Evolutionary conservation across 1,284 basidiomycete species (phyloP), one percentile per base, ranked within the genome.

Genomic region (Dichomitus squalens): DNA sequence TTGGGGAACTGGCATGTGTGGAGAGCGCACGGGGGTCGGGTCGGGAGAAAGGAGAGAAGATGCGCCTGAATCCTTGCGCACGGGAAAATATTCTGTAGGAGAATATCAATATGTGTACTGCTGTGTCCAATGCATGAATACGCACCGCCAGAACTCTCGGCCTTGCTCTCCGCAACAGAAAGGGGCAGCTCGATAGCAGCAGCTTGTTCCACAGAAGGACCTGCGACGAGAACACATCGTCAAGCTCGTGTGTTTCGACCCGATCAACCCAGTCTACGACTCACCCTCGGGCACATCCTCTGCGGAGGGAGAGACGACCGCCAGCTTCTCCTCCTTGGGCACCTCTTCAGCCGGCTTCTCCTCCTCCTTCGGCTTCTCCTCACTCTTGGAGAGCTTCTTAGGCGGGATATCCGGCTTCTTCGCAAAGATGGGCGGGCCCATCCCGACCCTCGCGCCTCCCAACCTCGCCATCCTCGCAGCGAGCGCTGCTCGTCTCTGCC

Each of bases 391-490:
- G 11, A 72, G 61, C 60, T 75, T 81, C 74, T 79, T 85, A 65
- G 72, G 71, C 52, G 66, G 70, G 14, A 68, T 44, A 29, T 72
- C 72, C 4, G 84, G 81, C 65, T 84, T 83, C 64, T 75, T 78
- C 8, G 82, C 84, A 73, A 88, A 84, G 49, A 87, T 75, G 39
- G 88, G 87, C 2, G 86, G 85, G 0, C 75, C 83, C 87, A 93
- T 89, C 3, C 94, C 93, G 36, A 96, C 82, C 61, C 90, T 84
- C 41, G 93, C 86, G 35, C 92, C 95, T 29, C 92, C 95, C 11
- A 95, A 81, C 64, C 88, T 87, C 55, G 92, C 94, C 93, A 96
- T 95, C 55, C 93, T 83, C 29, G 90, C 93, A 29, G 93, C 94
- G 67, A 95, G 88, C 16, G 87, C 88, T 8, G 89, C 88, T 41